Conservation (phyloP, 2,329 filamentous ascomycete genomes). For the Diaporthe destruens region DNA sequence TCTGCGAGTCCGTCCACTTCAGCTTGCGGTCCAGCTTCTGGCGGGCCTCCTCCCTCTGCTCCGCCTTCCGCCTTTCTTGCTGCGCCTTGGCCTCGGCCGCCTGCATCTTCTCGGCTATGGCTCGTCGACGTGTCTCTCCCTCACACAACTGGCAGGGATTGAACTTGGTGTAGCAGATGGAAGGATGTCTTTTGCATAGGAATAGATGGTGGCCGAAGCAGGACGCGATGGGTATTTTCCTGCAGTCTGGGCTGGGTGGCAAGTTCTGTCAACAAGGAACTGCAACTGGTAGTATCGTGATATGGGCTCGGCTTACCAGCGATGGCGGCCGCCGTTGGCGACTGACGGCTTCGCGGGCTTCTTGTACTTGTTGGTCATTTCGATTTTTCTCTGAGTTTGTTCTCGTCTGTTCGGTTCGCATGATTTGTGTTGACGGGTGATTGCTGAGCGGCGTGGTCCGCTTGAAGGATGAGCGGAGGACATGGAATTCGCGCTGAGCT, state of each 20-base stretch:
- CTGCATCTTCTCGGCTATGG: not conserved
- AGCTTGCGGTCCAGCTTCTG: not conserved
- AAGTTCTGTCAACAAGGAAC: not conserved
- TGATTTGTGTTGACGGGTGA: not conserved
- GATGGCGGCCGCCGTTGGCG: conserved; percentile 14
- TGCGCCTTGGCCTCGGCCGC: not conserved
- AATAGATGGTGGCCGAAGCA: conserved; percentile 16
- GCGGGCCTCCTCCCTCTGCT: not conserved
- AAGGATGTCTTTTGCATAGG: not conserved
- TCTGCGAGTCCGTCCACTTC: conserved; percentile 10
- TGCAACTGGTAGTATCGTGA: too few species aligned
- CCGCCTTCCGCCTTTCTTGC: not conserved
- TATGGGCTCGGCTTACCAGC: not conserved
- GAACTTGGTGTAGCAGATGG: conserved; percentile 10
- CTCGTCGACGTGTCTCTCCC: not conserved
- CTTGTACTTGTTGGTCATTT: conserved; percentile 7
- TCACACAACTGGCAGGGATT: conserved; percentile 4
- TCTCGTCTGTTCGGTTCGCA: not conserved
- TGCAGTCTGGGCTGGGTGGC: not conserved
- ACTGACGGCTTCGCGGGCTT: not conserved
- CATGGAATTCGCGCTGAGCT: not conserved
- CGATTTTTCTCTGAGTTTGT: not conserved
- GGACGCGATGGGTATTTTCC: not conserved
- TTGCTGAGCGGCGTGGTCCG: too few species aligned
- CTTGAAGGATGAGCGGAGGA: not conserved